Evolutionary conservation across 306 rosid genomes (phyloP).

Genomic region (Bauhinia variegata): DNA sequence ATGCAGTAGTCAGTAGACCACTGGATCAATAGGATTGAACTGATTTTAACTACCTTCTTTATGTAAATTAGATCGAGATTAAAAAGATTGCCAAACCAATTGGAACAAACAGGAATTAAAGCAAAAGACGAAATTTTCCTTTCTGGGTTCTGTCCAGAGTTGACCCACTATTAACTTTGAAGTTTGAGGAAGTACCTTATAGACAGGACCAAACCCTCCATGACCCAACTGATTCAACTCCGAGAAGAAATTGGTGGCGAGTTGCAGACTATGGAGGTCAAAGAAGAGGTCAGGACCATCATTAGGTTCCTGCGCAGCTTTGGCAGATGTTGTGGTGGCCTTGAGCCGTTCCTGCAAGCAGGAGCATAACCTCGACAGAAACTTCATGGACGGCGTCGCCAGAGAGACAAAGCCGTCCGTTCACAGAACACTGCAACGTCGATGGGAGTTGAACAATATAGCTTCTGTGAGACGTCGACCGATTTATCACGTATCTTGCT

Average conservation of each 20-base stretch:
- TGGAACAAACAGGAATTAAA: too few species aligned
- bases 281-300: constrained; percentile 54
- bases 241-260: constrained; percentile 68
- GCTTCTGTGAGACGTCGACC: too few species aligned
- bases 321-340: constrained; percentile 18
- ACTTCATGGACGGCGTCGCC: constrained; percentile 41
- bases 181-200: constrained; percentile 51
- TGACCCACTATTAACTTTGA: not conserved
- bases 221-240: constrained; percentile 70
- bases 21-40: too few species aligned
- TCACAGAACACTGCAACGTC: too few species aligned
- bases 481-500: too few species aligned
- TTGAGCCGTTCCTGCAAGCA: constrained; percentile 44
- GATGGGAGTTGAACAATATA: too few species aligned
- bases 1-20: not conserved
- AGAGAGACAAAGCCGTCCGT: too few species aligned
- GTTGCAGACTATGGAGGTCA: constrained; percentile 50
- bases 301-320: constrained; percentile 19
- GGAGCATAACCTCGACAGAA: constrained; percentile 40
- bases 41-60: too few species aligned
- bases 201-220: constrained; percentile 78
- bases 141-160: too few species aligned
- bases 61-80: too few species aligned
- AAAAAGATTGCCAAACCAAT: too few species aligned
- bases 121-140: too few species aligned